phyloP scores from a whole-genome alignment of 2,329 filamentous ascomycete species.

The Penicillium freii region DNA sequence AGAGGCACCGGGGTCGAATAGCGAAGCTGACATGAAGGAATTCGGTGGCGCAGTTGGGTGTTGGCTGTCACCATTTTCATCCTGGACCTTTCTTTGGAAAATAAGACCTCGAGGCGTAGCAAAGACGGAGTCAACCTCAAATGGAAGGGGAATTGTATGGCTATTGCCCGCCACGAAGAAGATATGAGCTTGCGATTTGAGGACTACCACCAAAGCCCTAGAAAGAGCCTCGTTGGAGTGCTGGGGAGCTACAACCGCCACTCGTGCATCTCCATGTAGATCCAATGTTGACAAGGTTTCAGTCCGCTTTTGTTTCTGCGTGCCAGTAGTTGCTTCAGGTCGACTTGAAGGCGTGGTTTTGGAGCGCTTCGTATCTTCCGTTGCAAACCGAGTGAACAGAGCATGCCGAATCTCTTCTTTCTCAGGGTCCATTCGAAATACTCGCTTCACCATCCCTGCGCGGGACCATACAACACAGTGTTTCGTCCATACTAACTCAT shows the following conservation, averaged over 20 bases:
- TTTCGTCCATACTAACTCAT: slow-evolving; percentile 76
- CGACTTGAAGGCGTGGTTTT: slow-evolving; percentile 5
- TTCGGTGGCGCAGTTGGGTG: slow-evolving; percentile 66
- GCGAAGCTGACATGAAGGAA: slow-evolving; percentile 75
- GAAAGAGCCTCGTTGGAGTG: slow-evolving; percentile 31
- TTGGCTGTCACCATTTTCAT: slow-evolving; percentile 19
- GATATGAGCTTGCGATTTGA: slow-evolving; percentile 89
- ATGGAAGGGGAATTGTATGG: slow-evolving; percentile 89
- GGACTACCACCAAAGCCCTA: slow-evolving; percentile 79
- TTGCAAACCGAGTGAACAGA: slow-evolving; percentile 76
- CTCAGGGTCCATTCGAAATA: slow-evolving; percentile 82
- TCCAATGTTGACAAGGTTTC: slow-evolving; percentile 25
- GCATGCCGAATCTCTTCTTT: slow-evolving; percentile 84
- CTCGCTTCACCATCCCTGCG: slow-evolving; percentile 77
- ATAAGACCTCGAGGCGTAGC: slow-evolving; percentile 79
- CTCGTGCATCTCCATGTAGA: slow-evolving; percentile 25
- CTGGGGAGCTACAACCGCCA: slow-evolving; percentile 19
- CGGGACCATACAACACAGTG: slow-evolving; percentile 84
- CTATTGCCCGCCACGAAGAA: slow-evolving; percentile 85
- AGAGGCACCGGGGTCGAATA: slow-evolving; percentile 33
- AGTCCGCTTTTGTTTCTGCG: slow-evolving; percentile 10
- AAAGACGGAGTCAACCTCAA: slow-evolving; percentile 86
- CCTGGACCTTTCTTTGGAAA: slow-evolving; percentile 71
- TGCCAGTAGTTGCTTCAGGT: not conserved
- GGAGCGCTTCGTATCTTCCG: slow-evolving; percentile 30